Evolutionary conservation across 345 rosid species (phyloP).

Genomic region (Hibiscus tridactylites): DNA sequence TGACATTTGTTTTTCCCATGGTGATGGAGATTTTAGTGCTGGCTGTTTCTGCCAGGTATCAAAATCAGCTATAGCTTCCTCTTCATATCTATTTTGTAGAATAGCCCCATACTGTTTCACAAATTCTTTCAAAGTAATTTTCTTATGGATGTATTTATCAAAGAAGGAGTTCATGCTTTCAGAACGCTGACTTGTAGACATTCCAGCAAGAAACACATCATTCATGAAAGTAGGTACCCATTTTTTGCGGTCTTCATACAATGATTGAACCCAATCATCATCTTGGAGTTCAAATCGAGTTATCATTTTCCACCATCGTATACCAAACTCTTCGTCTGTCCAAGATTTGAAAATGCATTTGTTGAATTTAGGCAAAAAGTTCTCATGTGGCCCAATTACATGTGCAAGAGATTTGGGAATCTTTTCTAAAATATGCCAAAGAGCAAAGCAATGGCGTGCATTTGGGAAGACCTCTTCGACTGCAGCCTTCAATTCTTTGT

Average conservation of each 20-base stretch:
- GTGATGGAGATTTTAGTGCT: conserved; percentile 60
- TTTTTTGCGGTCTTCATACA: conserved; percentile 46
- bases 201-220: conserved; percentile 45
- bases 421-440: conserved; percentile 41
- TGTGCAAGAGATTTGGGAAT: conserved; percentile 32
- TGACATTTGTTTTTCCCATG: conserved; percentile 61
- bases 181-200: conserved; percentile 48
- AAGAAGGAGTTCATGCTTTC: conserved; percentile 54
- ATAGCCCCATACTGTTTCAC: conserved; percentile 45
- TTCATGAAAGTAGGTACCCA: conserved; percentile 54
- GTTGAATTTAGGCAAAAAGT: conserved; percentile 47
- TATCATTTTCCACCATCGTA: conserved; percentile 64
- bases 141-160: conserved; percentile 56
- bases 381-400: conserved; percentile 37
- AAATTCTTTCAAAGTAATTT: conserved; percentile 51
- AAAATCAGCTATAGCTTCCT: conserved; percentile 60
- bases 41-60: conserved; percentile 61
- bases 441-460: conserved; percentile 32
- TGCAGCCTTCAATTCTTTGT: conserved; percentile 26
- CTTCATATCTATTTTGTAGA: conserved; percentile 54
- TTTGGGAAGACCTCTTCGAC: conserved; percentile 34
- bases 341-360: conserved; percentile 65
- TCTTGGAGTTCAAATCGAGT: conserved; percentile 46
- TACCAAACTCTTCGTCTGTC: conserved; percentile 42
- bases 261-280: conserved; percentile 43